A percentile compares a stretch with the other conserved stretches of the same genome.
These are phyloP conservation scores for Saururus chinensis DNA, from an alignment of 164 flowering plant species.

Conservation along the genomic window DNA sequence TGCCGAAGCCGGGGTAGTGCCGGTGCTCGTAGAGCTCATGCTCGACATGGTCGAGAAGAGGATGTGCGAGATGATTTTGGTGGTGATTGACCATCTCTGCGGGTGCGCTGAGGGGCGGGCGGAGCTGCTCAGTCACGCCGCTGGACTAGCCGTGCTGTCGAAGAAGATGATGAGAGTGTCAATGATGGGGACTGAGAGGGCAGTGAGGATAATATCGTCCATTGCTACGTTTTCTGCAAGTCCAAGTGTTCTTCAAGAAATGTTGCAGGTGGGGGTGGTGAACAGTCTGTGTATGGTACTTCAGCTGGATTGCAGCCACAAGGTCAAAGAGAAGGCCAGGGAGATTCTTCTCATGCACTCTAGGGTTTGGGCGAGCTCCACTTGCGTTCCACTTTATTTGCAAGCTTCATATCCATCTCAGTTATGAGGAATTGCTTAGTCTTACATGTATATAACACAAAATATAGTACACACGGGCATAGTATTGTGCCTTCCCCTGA, in stretches of 20 bases:
- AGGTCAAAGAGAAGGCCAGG: conserved; percentile 54
- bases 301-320: conserved; percentile 40
- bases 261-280: conserved; percentile 76
- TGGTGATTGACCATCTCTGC: conserved; percentile 47
- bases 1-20: conserved; percentile 45
- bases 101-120: conserved; percentile 77
- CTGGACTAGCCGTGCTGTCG: conserved; percentile 64
- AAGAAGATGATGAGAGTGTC: conserved; percentile 83
- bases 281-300: conserved; percentile 66
- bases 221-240: conserved; percentile 44
- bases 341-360: conserved; percentile 61
- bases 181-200: conserved; percentile 46
- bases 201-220: conserved; percentile 44
- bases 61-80: conserved; percentile 32
- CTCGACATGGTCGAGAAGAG: conserved; percentile 30
- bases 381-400: conserved; percentile 51
- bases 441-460: too few species aligned
- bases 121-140: conserved; percentile 50
- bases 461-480: too few species aligned
- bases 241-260: conserved; percentile 52
- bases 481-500: too few species aligned
- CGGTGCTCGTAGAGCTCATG: conserved; percentile 42
- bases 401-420: conserved; percentile 37
- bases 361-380: conserved; percentile 57
- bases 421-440: not conserved